Percentiles rank a stretch among this genome's conserved stretches.
phyloP scores from a whole-genome alignment of 2,329 filamentous ascomycete genomes.

The Xylaria sp. region DNA sequence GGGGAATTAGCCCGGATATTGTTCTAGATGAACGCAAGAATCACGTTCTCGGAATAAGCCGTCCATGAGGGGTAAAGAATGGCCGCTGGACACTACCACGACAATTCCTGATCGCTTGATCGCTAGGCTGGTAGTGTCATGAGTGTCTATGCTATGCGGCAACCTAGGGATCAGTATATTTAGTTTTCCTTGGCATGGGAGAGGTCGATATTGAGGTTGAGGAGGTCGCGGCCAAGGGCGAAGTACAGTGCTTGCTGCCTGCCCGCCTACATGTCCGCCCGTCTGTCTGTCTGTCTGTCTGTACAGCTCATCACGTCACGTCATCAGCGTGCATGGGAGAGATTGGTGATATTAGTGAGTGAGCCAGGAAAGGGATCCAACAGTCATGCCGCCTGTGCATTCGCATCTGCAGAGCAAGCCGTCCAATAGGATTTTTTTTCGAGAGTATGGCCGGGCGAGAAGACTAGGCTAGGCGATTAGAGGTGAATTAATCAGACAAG shows the following conservation, averaged over 20 bases:
- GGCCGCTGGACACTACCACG: conserved; percentile 7
- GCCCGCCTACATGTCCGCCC: neutral
- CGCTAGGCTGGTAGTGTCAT: conserved; percentile 12
- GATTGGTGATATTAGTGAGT: conserved; percentile 6
- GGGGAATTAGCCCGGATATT: conserved; percentile 39
- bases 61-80: conserved; percentile 26
- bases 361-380: conserved; percentile 9
- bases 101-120: conserved; percentile 9
- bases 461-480: conserved; percentile 9
- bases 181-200: conserved; percentile 13
- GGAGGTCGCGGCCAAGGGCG: neutral
- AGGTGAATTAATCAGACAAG: conserved; percentile 15
- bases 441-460: conserved; percentile 8
- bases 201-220: conserved; percentile 4
- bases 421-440: conserved; percentile 23
- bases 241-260: neutral
- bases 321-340: conserved; percentile 23
- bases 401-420: conserved; percentile 12
- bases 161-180: conserved; percentile 12
- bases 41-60: conserved; percentile 34
- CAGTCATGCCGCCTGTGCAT: conserved; percentile 11
- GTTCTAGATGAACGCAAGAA: conserved; percentile 37
- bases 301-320: conserved; percentile 22
- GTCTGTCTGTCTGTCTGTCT: neutral
- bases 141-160: neutral